Evolutionary conservation across 345 rosid species (phyloP).

Genomic region (Eucalyptus paniculata): DNA sequence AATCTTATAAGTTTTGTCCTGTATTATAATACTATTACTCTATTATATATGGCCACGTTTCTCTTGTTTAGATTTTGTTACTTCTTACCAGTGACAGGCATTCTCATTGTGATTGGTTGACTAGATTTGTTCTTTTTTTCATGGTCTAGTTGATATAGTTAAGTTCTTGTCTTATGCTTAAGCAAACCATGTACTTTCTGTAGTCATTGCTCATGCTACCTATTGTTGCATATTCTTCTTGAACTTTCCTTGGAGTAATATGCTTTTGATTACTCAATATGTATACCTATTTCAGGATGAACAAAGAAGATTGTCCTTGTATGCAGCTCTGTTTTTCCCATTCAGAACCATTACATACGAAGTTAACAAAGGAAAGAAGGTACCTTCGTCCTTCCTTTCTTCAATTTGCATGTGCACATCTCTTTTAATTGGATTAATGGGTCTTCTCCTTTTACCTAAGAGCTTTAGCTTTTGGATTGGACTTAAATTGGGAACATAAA

Average conservation of each 20-base stretch:
- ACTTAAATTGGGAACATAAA: background rate
- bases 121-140: background rate
- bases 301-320: constrained; percentile 57
- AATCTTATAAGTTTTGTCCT: background rate
- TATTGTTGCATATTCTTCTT: background rate
- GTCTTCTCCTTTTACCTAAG: background rate
- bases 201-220: background rate
- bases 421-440: background rate
- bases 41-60: background rate
- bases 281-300: constrained; percentile 45
- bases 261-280: background rate
- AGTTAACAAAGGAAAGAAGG: constrained; percentile 66
- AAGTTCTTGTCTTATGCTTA: background rate
- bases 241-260: background rate
- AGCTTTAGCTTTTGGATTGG: background rate
- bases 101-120: background rate
- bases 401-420: background rate
- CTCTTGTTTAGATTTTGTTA: background rate
- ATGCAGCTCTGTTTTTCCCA: constrained; percentile 84
- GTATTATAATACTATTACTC: background rate
- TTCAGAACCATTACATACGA: constrained; percentile 31
- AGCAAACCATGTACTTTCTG: background rate
- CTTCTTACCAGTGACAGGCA: background rate
- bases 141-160: background rate
- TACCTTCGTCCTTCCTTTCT: background rate